Evolutionary conservation across 1,284 basidiomycete species (phyloP).

Genomic region (Rhodotorula sp.): DNA sequence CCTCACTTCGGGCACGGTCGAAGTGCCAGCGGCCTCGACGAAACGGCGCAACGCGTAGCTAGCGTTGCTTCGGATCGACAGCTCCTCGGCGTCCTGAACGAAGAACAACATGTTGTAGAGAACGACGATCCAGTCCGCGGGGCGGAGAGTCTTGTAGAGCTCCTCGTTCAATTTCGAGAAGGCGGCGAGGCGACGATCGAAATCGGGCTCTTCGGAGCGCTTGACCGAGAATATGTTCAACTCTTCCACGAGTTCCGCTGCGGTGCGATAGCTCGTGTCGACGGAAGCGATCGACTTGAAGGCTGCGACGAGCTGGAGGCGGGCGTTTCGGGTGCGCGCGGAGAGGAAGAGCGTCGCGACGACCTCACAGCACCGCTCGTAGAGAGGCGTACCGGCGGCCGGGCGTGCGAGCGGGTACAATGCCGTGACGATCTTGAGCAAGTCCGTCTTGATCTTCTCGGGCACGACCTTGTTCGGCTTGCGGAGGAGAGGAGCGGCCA

Average conservation of each 20-base stretch:
- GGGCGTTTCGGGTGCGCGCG: conserved; percentile 66
- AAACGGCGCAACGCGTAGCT: conserved; percentile 75
- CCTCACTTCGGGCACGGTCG: conserved; percentile 35
- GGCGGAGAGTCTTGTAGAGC: conserved; percentile 56
- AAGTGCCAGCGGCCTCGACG: conserved; percentile 59
- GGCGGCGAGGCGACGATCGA: conserved; percentile 77
- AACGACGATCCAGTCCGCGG: conserved; percentile 75
- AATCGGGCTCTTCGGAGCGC: conserved; percentile 88
- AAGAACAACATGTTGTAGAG: conserved; percentile 81
- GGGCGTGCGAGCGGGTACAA: conserved; percentile 61
- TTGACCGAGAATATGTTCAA: conserved; percentile 83
- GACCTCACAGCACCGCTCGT: conserved; percentile 51
- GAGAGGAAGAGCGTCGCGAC: conserved; percentile 73
- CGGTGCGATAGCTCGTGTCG: conserved; percentile 55
- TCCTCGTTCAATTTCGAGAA: conserved; percentile 73
- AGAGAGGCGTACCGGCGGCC: conserved; percentile 10
- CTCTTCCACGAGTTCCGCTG: conserved; percentile 62
- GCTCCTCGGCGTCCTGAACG: conserved; percentile 77
- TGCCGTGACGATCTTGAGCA: conserved; percentile 72
- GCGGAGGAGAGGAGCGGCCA: conserved; percentile 79
- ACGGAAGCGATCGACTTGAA: conserved; percentile 63
- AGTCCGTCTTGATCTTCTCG: conserved; percentile 82
- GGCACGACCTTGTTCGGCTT: conserved; percentile 72
- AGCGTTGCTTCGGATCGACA: conserved; percentile 82
- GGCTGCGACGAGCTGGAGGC: conserved; percentile 64